Percentiles rank a stretch among this genome's conserved stretches.
Conservation (phyloP, 2,329 filamentous ascomycete genomes). For the Nigrospora sphaerica region DNA sequence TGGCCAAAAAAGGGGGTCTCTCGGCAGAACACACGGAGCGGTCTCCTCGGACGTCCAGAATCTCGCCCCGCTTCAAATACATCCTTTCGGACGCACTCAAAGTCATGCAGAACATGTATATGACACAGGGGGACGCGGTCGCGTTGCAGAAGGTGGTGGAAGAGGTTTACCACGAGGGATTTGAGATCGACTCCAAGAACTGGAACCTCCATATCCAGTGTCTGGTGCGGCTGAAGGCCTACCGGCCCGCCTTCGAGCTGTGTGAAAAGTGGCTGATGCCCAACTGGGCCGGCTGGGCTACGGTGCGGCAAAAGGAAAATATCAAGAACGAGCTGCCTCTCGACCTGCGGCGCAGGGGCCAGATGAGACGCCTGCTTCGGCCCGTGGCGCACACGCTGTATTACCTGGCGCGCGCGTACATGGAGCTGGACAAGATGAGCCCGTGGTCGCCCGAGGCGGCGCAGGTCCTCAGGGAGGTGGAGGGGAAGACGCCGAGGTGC, state of each 20-base stretch:
- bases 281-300: conserved; percentile 67
- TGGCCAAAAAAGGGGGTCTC: conserved; percentile 37
- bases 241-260: conserved; percentile 60
- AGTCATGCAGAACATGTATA: conserved; percentile 39
- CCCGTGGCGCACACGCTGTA: conserved; percentile 39
- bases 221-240: conserved; percentile 53
- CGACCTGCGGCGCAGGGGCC: conserved; percentile 30
- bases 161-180: conserved; percentile 58
- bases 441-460: conserved; percentile 41
- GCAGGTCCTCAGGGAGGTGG: conserved; percentile 29
- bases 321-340: conserved; percentile 23
- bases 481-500: conserved; percentile 25
- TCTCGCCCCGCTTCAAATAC: conserved; percentile 44
- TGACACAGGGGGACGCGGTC: conserved; percentile 30
- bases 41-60: conserved; percentile 26
- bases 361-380: conserved; percentile 27
- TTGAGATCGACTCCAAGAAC: conserved; percentile 65
- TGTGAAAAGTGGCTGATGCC: conserved; percentile 76
- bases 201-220: conserved; percentile 74
- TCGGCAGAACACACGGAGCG: conserved; percentile 18
- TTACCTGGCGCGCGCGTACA: conserved; percentile 40
- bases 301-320: conserved; percentile 18
- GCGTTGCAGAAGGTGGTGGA: conserved; percentile 44
- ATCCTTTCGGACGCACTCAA: conserved; percentile 42
- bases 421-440: conserved; percentile 38